These are phyloP conservation scores for Microsporum audouinii DNA, from an alignment of 2,329 filamentous ascomycete species.

Conservation along the genomic window DNA sequence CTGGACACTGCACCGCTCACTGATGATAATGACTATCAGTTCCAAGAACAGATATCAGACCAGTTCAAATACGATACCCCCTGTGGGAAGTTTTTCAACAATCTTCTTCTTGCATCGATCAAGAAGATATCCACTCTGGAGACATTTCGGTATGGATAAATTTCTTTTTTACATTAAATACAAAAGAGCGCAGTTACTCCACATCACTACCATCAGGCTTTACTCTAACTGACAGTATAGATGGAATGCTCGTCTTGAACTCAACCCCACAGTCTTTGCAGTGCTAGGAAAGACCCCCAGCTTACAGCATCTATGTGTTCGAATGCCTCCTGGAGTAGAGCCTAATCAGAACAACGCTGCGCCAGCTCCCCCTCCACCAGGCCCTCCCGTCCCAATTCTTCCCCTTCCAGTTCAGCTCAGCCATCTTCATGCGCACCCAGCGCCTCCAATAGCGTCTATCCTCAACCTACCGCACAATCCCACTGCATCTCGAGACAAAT, in stretches of 20 bases:
- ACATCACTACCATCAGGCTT: too few relatives aligned
- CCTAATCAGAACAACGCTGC: constrained; percentile 32
- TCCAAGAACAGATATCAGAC: constrained; percentile 40
- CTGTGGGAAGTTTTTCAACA: constrained; percentile 55
- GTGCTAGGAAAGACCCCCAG: constrained; percentile 44
- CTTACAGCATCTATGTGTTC: constrained; percentile 45
- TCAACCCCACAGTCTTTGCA: constrained; percentile 48
- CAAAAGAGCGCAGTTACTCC: neutral
- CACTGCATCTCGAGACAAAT: neutral
- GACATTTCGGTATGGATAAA: constrained; percentile 40
- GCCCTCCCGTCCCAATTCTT: constrained; percentile 13
- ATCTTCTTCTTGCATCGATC: constrained; percentile 46
- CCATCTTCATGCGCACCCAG: constrained; percentile 12
- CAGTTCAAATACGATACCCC: constrained; percentile 45
- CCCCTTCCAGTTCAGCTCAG: constrained; percentile 20
- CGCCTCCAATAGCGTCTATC: constrained; percentile 6
- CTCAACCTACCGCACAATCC: neutral
- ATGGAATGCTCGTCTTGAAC: constrained; percentile 55
- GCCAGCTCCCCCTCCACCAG: constrained; percentile 40
- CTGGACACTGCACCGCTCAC: constrained; percentile 47
- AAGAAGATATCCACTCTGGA: constrained; percentile 47
- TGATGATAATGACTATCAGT: constrained; percentile 30
- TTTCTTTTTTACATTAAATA: neutral
- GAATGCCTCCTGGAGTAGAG: constrained; percentile 44
- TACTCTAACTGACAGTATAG: constrained; percentile 23